Base-by-base conservation (phyloP, 305 asterid genomes). In the Coffea humblotiana region DNA sequence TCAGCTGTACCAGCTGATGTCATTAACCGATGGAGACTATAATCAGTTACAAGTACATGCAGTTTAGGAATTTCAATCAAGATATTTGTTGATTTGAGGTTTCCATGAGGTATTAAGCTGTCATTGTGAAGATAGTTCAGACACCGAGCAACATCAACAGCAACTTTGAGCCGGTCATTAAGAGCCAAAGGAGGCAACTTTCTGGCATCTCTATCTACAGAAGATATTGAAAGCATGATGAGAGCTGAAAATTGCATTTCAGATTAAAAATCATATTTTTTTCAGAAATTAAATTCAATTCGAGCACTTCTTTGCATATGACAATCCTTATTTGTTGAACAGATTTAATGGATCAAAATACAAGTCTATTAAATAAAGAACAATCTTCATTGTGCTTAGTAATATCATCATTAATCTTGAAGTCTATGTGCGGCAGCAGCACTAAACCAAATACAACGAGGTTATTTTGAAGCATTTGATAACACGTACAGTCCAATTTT, bases 91-190 rank as follows among this genome's bases (percentile, higher is more conserved):
- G 98, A 92, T 84, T 94, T 94, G 74, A 94, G 82, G 89, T 92
- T 94, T 83, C 98, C 97, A 84, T 94, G 98, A 91, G 98, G 98
- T 89, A 92, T 91, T 86, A 92, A 88, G 13, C 90, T 91, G 68
- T 91, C 97, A 1, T 87, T 89, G 80, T 94, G 98, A 75, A 92
- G 92, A 84, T 87, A 90, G 54, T 89, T 86, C n/a, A 94, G 92
- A 77, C 98, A 94, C 61, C 90, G 85, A 5, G 98, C 94, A 15
- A 90, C 88, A 60, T 94, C 94, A 8, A 83, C 80, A 10, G 96
- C 88, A 8, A 94, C 84, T 79, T 88, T 89, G 72, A 91, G 91
- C 83, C 98, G 82, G 27, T 89, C 88, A 12, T 80, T 71, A n/a
- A 91, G 88, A 37, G 97, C 87, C 60, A 92, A 80, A 8, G 94